These are phyloP conservation scores for Gleditsia sinensis DNA, from an alignment of 306 rosid species.

Conservation along the genomic window DNA sequence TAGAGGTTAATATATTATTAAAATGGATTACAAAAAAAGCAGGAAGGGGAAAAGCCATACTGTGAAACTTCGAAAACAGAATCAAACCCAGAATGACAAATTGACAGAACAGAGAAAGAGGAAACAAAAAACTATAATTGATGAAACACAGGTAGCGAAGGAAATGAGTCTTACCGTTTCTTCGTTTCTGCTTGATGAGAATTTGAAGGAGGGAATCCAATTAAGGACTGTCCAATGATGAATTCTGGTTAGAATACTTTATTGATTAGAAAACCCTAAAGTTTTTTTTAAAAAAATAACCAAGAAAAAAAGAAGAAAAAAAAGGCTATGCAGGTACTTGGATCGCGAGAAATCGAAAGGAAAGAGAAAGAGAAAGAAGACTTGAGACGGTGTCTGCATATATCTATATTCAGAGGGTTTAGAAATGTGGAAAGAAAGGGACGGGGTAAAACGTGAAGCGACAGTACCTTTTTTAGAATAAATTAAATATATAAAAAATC, in stretches of 20 bases:
- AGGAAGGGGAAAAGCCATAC: not conserved
- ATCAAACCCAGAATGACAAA: not conserved
- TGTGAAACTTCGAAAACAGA: not conserved
- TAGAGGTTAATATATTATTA: not conserved
- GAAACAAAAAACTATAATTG: not conserved
- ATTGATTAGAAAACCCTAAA: not conserved
- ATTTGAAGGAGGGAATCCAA: not conserved
- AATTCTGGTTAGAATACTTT: not conserved
- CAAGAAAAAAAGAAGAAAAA: not conserved
- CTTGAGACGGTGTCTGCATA: not conserved
- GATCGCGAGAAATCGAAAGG: not conserved
- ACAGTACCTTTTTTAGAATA: not conserved
- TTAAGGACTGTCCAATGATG: not conserved
- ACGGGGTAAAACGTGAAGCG: not conserved
- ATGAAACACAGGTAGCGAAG: slow-evolving; percentile 4
- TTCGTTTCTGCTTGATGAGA: not conserved
- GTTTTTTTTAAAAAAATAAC: not conserved
- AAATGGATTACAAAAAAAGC: not conserved
- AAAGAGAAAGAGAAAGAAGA: not conserved
- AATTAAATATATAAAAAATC: too few species aligned
- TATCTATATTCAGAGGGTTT: not conserved
- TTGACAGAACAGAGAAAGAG: not conserved
- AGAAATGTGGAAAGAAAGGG: not conserved
- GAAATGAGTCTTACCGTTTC: not conserved
- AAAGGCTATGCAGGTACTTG: not conserved